Evolutionary conservation across 1,284 basidiomycete species (phyloP).

Genomic region (Taiwanofungus camphoratus): DNA sequence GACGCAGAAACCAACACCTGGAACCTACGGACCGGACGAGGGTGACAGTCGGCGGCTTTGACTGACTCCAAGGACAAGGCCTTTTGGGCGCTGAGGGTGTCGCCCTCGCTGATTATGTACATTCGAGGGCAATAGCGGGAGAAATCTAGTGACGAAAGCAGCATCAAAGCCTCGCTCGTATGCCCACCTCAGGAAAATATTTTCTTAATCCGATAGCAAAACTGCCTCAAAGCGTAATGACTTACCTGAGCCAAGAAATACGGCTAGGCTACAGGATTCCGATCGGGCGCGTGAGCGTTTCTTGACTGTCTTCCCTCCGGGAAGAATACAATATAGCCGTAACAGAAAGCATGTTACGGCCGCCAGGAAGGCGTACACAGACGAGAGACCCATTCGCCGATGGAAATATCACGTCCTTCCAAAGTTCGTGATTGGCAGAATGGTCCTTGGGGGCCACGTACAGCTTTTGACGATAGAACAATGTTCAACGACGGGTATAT

Average conservation of each 20-base stretch:
- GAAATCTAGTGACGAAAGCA: constrained; percentile 77
- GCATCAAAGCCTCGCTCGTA: constrained; percentile 80
- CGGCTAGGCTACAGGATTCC: constrained; percentile 42
- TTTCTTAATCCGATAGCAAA: background rate
- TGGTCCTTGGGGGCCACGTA: background rate
- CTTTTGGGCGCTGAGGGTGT: constrained; percentile 73
- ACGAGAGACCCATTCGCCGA: background rate
- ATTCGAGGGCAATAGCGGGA: constrained; percentile 70
- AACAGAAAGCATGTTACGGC: constrained; percentile 9
- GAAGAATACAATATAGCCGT: constrained; percentile 22
- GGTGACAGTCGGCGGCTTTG: constrained; percentile 22
- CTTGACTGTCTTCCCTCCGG: constrained; percentile 6
- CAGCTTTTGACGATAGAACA: no score
- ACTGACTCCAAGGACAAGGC: constrained; percentile 58
- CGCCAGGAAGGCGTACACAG: background rate
- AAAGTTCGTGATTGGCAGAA: background rate
- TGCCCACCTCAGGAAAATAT: constrained; percentile 89
- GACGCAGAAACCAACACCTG: constrained; percentile 7
- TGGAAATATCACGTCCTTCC: background rate
- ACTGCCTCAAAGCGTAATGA: constrained; percentile 2
- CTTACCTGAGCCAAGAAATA: constrained; percentile 62
- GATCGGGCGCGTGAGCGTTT: constrained; percentile 9
- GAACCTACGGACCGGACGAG: constrained; percentile 19
- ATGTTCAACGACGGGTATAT: no score
- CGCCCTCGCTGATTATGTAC: constrained; percentile 84